These are phyloP conservation scores for Agapanthus africanus DNA, from an alignment of 106 monocot species.

Conservation along the genomic window DNA sequence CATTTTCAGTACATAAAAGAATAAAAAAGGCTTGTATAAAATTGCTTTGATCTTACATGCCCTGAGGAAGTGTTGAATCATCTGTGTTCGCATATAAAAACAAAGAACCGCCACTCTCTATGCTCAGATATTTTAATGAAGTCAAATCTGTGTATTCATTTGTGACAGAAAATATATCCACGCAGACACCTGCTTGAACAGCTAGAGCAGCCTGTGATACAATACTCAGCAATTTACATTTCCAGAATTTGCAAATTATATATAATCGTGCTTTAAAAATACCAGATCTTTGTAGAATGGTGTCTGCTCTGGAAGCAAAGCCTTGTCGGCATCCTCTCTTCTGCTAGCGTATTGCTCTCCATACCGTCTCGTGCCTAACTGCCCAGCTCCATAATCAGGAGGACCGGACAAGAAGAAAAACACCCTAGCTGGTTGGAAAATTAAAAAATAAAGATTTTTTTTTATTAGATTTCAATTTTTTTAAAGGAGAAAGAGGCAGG, in stretches of 20 bases:
- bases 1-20: too few species aligned
- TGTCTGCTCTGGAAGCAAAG: conserved; percentile 94
- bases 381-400: conserved; percentile 98
- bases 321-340: conserved; percentile 89
- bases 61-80: too few species aligned
- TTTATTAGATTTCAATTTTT: neutral
- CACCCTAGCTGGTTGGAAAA: conserved; percentile 26
- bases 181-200: neutral
- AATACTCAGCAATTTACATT: conserved; percentile 5
- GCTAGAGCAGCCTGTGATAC: too few species aligned
- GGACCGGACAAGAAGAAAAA: conserved; percentile 98
- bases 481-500: neutral
- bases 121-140: conserved; percentile 80
- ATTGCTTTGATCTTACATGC: conserved; percentile 54
- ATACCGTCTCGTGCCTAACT: too few species aligned
- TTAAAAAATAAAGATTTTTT: neutral
- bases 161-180: too few species aligned
- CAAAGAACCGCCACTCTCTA: conserved; percentile 95
- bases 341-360: conserved; percentile 97
- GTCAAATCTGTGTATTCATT: conserved; percentile 2
- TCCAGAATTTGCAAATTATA: conserved; percentile 1
- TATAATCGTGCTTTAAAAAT: conserved; percentile 18
- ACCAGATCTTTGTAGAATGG: conserved; percentile 97
- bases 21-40: too few species aligned
- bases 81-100: conserved; percentile 84